Conservation (phyloP, 345 rosid genomes). For the Noccaea caerulescens region DNA sequence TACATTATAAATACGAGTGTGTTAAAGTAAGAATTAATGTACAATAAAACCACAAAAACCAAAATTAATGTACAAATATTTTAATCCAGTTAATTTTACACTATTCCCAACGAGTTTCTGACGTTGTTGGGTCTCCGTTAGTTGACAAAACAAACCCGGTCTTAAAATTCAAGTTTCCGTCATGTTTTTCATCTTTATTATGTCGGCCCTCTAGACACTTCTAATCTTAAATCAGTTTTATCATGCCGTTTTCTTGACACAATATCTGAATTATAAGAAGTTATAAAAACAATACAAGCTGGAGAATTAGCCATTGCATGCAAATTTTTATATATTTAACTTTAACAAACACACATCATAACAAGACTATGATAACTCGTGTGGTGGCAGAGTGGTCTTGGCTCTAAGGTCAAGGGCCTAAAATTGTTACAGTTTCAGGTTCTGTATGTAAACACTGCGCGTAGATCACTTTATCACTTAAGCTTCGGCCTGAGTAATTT, state of each 20-base stretch:
- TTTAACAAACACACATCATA: not conserved
- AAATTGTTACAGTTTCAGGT: too few species aligned
- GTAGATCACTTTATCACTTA: not conserved
- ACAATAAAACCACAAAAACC: too few species aligned
- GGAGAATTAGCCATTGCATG: not conserved
- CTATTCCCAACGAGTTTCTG: slow-evolving; percentile 30
- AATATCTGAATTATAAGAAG: not conserved
- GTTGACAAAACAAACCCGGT: slow-evolving; percentile 33
- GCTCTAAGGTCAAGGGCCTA: too few species aligned
- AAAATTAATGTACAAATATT: slow-evolving; percentile 1
- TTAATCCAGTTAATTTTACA: slow-evolving; percentile 8
- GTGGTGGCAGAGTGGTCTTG: not conserved
- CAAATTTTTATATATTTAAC: not conserved
- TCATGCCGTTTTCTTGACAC: slow-evolving; percentile 7
- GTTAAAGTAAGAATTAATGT: not conserved
- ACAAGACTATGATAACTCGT: not conserved
- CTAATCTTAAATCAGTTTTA: slow-evolving; percentile 1
- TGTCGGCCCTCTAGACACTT: not conserved
- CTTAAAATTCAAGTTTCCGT: slow-evolving; percentile 11
- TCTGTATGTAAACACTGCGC: not conserved
- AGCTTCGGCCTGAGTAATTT: not conserved
- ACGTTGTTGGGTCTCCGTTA: slow-evolving; percentile 7
- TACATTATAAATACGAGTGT: slow-evolving; percentile 33
- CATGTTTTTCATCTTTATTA: slow-evolving; percentile 10
- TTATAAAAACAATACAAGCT: not conserved